Evolutionary conservation across 345 rosid species (phyloP).

Genomic region (Salix exigua): DNA sequence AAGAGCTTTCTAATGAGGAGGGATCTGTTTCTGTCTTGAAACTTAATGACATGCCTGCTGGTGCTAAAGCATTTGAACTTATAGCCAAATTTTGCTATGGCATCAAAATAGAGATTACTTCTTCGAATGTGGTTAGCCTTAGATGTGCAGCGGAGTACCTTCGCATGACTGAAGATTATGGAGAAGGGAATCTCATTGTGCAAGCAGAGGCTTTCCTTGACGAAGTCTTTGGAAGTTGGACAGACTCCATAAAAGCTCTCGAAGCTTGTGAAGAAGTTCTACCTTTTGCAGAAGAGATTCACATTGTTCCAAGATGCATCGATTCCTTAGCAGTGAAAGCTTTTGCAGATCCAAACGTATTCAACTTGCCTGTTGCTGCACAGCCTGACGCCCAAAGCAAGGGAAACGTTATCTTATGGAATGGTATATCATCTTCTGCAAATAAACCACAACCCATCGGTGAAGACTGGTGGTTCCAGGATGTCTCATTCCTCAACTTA

Average conservation of each 20-base stretch:
- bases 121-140: conserved; percentile 55
- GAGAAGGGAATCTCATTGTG: conserved; percentile 63
- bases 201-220: conserved; percentile 63
- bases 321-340: conserved; percentile 72
- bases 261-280: conserved; percentile 65
- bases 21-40: conserved; percentile 44
- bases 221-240: conserved; percentile 60
- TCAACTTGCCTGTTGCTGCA: conserved; percentile 53
- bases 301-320: conserved; percentile 68
- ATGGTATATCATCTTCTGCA: conserved; percentile 53
- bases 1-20: conserved; percentile 35
- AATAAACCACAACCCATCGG: conserved; percentile 27
- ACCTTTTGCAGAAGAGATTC: conserved; percentile 66
- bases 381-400: conserved; percentile 19
- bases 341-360: conserved; percentile 51
- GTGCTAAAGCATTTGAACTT: conserved; percentile 60
- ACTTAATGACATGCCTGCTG: conserved; percentile 79
- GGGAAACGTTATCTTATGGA: conserved; percentile 49
- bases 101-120: conserved; percentile 58
- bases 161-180: conserved; percentile 68
- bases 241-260: conserved; percentile 64
- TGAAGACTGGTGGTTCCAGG: conserved; percentile 88
- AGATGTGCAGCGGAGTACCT: conserved; percentile 92
- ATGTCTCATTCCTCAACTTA: conserved; percentile 53
- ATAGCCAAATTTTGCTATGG: conserved; percentile 85